Evolutionary conservation across 2,329 filamentous ascomycete genomes (phyloP).

Genomic region (Calonectria multiphialidica): DNA sequence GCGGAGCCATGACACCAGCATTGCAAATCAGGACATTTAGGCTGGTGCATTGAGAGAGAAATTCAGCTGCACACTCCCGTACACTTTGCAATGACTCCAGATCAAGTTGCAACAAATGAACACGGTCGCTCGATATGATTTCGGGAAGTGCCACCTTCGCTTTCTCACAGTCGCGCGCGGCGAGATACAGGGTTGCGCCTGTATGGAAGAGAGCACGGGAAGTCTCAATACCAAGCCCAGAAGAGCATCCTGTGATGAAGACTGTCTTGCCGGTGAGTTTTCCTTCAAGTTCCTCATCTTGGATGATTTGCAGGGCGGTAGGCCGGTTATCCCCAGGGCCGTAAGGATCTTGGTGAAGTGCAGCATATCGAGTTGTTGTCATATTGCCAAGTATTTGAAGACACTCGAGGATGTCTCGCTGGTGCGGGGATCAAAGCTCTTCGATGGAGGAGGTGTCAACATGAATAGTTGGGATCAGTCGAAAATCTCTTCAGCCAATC

Average conservation of each 20-base stretch:
- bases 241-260: conserved; percentile 3
- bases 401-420: no score
- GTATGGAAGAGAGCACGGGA: neutral
- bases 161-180: neutral
- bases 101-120: neutral
- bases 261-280: neutral
- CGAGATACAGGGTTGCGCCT: neutral
- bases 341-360: neutral
- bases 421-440: no score
- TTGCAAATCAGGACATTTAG: conserved; percentile 57
- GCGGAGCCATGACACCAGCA: conserved; percentile 53
- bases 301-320: neutral
- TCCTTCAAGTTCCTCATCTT: neutral
- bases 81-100: neutral
- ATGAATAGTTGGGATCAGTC: no score
- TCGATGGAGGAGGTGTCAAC: no score
- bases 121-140: neutral
- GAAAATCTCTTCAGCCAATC: no score
- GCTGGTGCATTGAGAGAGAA: conserved; percentile 21
- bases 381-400: neutral
- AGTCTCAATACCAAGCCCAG: neutral
- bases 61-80: neutral
- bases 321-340: conserved; percentile 1
- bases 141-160: neutral
- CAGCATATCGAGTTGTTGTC: neutral